A percentile compares a stretch with the other conserved stretches of the same genome.
phyloP scores from a whole-genome alignment of 2,329 filamentous ascomycete species.

The Daldinia eschscholtzii region DNA sequence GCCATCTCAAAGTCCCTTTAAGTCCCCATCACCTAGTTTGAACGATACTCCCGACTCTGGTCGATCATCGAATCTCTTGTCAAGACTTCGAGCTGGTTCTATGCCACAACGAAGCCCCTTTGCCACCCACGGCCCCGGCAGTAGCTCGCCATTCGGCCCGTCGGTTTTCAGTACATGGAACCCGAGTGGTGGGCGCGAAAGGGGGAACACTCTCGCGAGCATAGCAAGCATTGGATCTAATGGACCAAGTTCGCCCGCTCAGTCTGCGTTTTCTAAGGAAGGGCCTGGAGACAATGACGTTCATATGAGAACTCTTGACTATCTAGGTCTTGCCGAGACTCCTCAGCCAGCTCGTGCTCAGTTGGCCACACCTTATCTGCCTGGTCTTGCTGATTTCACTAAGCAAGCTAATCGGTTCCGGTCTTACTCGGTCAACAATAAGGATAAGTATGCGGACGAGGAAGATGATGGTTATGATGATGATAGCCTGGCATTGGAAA shows the following conservation, averaged over 20 bases:
- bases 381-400: conserved; percentile 80
- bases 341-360: conserved; percentile 83
- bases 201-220: conserved; percentile 85
- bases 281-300: conserved; percentile 89
- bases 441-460: conserved; percentile 94
- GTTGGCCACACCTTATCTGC: conserved; percentile 78
- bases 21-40: conserved; percentile 72
- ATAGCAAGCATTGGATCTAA: conserved; percentile 92
- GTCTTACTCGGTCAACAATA: conserved; percentile 98
- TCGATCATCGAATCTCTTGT: conserved; percentile 80
- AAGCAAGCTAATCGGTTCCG: conserved; percentile 88
- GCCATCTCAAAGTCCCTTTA: conserved; percentile 88
- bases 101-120: conserved; percentile 90
- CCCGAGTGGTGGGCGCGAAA: conserved; percentile 74
- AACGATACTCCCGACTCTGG: conserved; percentile 61
- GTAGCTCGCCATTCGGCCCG: conserved; percentile 81
- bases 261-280: conserved; percentile 88
- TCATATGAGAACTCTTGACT: conserved; percentile 90
- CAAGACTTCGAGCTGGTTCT: conserved; percentile 88
- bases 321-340: conserved; percentile 93
- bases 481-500: conserved; percentile 65
- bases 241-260: conserved; percentile 86
- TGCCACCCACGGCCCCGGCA: conserved; percentile 66
- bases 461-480: conserved; percentile 83
- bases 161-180: conserved; percentile 94